Conservation (phyloP, 768 basidiomycete species). For the Chalciporus chontae region DNA sequence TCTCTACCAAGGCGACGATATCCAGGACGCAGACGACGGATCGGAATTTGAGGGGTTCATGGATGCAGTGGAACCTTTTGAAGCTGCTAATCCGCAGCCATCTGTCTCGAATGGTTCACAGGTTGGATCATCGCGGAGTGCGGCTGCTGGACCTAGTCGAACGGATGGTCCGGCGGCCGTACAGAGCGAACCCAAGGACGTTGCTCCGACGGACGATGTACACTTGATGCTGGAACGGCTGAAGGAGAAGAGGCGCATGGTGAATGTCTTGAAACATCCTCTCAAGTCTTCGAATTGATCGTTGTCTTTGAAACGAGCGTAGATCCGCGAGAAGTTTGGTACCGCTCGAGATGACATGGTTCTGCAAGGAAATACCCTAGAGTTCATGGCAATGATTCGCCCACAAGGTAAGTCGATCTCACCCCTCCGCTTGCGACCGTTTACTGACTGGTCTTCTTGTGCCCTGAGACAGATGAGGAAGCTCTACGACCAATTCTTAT, state of each 20-base stretch:
- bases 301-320: neutral
- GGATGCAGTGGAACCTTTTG: conserved; percentile 7
- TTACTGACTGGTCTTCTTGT: neutral
- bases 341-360: conserved; percentile 8
- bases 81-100: neutral
- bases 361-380: conserved; percentile 24
- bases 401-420: conserved; percentile 15
- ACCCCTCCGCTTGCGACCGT: neutral
- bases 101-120: conserved; percentile 6
- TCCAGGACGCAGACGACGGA: conserved; percentile 24
- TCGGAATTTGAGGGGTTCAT: conserved; percentile 15
- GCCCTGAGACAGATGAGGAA: conserved; percentile 10
- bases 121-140: conserved; percentile 10
- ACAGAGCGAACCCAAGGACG: neutral
- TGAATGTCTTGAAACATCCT: conserved; percentile 3
- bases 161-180: neutral
- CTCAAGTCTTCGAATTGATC: neutral
- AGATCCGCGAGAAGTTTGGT: conserved; percentile 15
- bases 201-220: conserved; percentile 11
- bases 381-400: conserved; percentile 17
- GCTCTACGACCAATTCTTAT: conserved; percentile 10
- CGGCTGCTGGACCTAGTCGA: neutral
- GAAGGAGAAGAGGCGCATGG: conserved; percentile 18
- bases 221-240: conserved; percentile 11
- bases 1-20: conserved; percentile 28